A percentile compares a stretch with the other conserved stretches of the same genome.
These are phyloP conservation scores for Immersiporthe knoxdaviesiana DNA, from an alignment of 2,329 filamentous ascomycete species.

Conservation along the genomic window DNA sequence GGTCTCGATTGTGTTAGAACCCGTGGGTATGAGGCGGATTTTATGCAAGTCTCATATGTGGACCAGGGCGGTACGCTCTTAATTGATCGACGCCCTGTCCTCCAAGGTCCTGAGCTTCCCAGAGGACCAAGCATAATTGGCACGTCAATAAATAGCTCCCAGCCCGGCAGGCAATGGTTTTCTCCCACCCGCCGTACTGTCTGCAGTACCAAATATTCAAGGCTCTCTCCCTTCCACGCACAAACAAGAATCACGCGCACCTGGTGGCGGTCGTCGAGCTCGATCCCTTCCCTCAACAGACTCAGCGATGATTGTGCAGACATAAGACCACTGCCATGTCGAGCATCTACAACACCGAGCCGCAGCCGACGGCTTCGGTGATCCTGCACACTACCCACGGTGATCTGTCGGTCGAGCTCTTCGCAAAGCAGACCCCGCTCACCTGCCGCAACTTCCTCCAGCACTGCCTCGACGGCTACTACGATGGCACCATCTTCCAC, in stretches of 20 bases:
- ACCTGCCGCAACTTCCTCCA: slow-evolving; percentile 96
- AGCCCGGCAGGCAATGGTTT: slow-evolving; percentile 12
- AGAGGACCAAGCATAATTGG: not conserved
- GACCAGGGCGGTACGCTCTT: not conserved
- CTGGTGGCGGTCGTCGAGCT: not conserved
- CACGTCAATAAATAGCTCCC: slow-evolving; percentile 3
- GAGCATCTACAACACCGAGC: slow-evolving; percentile 89
- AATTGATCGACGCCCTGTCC: not conserved
- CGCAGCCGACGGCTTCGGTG: slow-evolving; percentile 89
- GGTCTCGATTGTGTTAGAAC: not conserved
- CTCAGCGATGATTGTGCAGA: not conserved
- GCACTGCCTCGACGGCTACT: slow-evolving; percentile 92
- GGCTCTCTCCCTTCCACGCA: not conserved
- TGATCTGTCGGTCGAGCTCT: slow-evolving; percentile 89
- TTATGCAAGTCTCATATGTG: not conserved
- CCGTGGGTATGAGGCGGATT: not conserved
- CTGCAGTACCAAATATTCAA: not conserved
- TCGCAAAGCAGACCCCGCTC: slow-evolving; percentile 90
- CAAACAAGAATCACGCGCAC: not conserved
- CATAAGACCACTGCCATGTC: slow-evolving; percentile 64
- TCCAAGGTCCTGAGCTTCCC: not conserved
- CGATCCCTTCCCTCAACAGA: not conserved
- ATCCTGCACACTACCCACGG: slow-evolving; percentile 88
- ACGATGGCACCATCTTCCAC: slow-evolving; percentile 92
- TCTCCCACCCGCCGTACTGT: not conserved